Percentiles rank a stretch among this genome's conserved stretches.
Evolutionary conservation across 2,329 filamentous ascomycete species (phyloP).

Genomic region (Huntiella abstrusa): DNA sequence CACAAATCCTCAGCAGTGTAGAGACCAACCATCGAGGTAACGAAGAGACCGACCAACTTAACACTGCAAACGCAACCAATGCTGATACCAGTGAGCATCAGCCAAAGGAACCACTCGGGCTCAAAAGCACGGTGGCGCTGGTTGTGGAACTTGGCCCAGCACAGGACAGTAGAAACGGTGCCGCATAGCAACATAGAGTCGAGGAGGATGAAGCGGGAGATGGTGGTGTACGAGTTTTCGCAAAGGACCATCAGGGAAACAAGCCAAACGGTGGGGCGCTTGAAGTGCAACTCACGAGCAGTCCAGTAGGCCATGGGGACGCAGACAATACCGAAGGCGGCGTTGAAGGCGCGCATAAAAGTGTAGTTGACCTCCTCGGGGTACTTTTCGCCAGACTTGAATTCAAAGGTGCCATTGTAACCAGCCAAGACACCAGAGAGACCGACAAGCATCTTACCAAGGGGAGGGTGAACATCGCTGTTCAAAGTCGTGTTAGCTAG

Average conservation of each 20-base stretch:
- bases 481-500: not conserved
- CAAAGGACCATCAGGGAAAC: constrained; percentile 93
- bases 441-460: constrained; percentile 96
- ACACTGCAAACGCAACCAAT: constrained; percentile 98
- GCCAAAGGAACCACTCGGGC: constrained; percentile 83
- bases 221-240: constrained; percentile 98
- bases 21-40: constrained; percentile 80
- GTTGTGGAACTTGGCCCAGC: constrained; percentile 93
- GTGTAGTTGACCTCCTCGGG: constrained; percentile 89
- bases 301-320: constrained; percentile 92
- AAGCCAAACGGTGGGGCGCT: constrained; percentile 77
- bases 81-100: constrained; percentile 81
- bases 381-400: constrained; percentile 95
- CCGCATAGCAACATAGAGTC: constrained; percentile 98
- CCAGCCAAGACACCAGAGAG: constrained; percentile 89
- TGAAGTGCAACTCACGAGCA: constrained; percentile 74
- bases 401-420: constrained; percentile 98
- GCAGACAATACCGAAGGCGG: constrained; percentile 79
- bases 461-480: constrained; percentile 58
- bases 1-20: constrained; percentile 95
- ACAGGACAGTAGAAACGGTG: constrained; percentile 92
- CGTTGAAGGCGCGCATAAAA: constrained; percentile 97
- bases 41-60: constrained; percentile 94
- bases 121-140: constrained; percentile 74
- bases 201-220: constrained; percentile 92